These are phyloP conservation scores for Trifolium dubium DNA, from an alignment of 306 rosid species.

Conservation along the genomic window DNA sequence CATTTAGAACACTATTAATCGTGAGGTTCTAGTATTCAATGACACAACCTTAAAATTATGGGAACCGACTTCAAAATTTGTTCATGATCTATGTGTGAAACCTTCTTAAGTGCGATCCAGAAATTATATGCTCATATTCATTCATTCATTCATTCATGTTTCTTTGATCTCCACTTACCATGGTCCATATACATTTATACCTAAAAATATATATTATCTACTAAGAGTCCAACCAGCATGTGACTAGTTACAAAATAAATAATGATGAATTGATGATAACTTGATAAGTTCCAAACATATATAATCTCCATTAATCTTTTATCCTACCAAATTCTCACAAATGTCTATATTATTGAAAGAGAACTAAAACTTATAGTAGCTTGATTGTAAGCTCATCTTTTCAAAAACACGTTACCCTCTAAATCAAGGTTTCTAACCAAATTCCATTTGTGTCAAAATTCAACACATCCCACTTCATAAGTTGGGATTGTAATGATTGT, in stretches of 20 bases:
- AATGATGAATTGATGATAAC: not conserved
- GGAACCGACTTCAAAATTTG: not conserved
- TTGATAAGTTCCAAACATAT: not conserved
- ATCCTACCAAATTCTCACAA: slow-evolving; percentile 8
- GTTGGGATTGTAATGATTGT: slow-evolving; percentile 44
- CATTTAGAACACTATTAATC: too few species aligned
- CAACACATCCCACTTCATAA: slow-evolving; percentile 42
- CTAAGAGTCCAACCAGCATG: slow-evolving; percentile 22
- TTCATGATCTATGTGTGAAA: slow-evolving; percentile 28
- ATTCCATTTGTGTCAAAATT: slow-evolving; percentile 21
- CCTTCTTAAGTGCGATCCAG: slow-evolving; percentile 48
- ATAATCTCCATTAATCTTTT: not conserved
- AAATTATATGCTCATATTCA: slow-evolving; percentile 21
- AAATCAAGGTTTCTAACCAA: slow-evolving; percentile 20
- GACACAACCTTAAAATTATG: slow-evolving; percentile 5
- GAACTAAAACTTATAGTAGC: slow-evolving; percentile 14
- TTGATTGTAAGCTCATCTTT: slow-evolving; percentile 3
- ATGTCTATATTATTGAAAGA: not conserved
- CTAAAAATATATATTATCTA: slow-evolving; percentile 22
- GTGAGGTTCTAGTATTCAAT: too few species aligned
- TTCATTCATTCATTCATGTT: not conserved
- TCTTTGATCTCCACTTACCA: slow-evolving; percentile 40
- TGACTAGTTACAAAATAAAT: slow-evolving; percentile 27
- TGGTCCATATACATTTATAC: slow-evolving; percentile 18
- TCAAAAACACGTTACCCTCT: not conserved